These are phyloP conservation scores for Pseudogymnoascus sp. DNA, from an alignment of 2,329 filamentous ascomycete genomes.

Conservation along the genomic window DNA sequence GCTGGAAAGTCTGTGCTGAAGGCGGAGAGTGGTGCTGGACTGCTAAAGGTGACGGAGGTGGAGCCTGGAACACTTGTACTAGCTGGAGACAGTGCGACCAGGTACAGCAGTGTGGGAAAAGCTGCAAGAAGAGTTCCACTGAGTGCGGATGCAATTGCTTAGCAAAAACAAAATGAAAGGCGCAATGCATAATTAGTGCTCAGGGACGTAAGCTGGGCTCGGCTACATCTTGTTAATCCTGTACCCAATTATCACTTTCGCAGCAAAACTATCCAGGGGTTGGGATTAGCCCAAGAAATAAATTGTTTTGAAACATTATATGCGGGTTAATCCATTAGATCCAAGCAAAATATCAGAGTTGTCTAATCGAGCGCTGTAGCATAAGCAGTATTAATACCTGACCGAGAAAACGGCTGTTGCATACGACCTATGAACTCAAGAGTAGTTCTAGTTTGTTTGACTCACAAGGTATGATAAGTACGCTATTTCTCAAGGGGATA, in stretches of 20 bases:
- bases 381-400: too few species aligned
- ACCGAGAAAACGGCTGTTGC: too few species aligned
- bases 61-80: background rate
- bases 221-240: background rate
- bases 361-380: too few species aligned
- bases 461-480: too few species aligned
- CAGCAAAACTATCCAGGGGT: too few species aligned
- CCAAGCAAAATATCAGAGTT: background rate
- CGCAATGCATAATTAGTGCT: background rate
- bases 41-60: background rate
- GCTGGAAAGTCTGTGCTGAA: slow-evolving; percentile 92
- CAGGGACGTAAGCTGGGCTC: background rate
- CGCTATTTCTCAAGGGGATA: too few species aligned
- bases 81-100: background rate
- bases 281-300: background rate
- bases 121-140: background rate
- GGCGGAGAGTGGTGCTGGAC: slow-evolving; percentile 56
- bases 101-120: background rate
- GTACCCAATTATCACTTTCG: too few species aligned
- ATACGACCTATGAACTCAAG: too few species aligned
- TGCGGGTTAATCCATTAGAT: background rate
- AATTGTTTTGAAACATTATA: background rate
- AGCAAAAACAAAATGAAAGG: background rate
- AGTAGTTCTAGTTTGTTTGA: too few species aligned
- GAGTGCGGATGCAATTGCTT: background rate